Base-by-base conservation (phyloP, 257 asterid genomes). In the Solanum tarijense region DNA sequence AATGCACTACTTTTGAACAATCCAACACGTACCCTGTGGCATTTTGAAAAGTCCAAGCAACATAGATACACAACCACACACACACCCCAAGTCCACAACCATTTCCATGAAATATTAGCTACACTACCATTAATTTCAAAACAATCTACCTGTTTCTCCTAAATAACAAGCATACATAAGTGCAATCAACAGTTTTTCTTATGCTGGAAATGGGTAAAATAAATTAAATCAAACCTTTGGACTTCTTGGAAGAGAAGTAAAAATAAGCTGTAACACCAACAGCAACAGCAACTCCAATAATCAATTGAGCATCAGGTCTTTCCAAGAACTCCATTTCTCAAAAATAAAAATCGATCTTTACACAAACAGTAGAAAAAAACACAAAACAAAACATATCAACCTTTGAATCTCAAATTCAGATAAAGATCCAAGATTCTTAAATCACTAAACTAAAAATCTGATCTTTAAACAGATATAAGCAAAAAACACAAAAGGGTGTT, bases 261-360 rank as follows among this genome's bases (percentile, higher is more conserved):
- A 91, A 94, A 1, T 91, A 96, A 65, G 89, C 89, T 82, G 94
- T 95, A 20, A 91, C 97, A 88, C 92, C 92, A 36, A 94, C 94
- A 69, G 94, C 94, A 84, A 92, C 91, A 65, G 94, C 94, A 85
- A 93, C 92, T 66, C 94, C 96, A 79, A 92, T 90, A 83, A 90
- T 14, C 85, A 95, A 87, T 86, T 94, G 98, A 83, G 94, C 94
- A 87, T 94, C 98, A 79, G 96, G 86, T 85, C 95, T 90, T 72
- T 96, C 95, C 92, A 94, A 46, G 89, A 94, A 92, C 88, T 93
- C 98, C 99, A 96, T 95, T 73, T 88, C 90, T 32, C 48, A 10
- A n/a, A 27, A 27, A 43, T 12, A 43, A 76, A n/a, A 76, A 38
- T 41, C 60, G 58, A 76, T n/a, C 58, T 76, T 23, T 38, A 3